Base-by-base conservation (phyloP, 306 rosid genomes). In the Oemleria cerasiformis region DNA sequence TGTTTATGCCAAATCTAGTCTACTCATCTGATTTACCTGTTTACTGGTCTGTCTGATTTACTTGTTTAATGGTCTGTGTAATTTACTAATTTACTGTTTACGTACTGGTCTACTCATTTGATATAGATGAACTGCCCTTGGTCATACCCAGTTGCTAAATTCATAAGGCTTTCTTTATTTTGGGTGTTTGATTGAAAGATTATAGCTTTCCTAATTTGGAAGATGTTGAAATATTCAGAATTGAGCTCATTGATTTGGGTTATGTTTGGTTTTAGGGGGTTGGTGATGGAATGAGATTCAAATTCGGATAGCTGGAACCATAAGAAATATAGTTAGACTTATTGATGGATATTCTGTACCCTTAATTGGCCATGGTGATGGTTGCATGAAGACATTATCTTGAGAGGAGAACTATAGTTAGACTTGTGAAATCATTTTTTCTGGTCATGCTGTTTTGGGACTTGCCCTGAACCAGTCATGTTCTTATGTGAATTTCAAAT, bases 141-240 rank as follows among this genome's bases (percentile, higher is more conserved):
- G 42, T 23, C 5, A 43, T 59, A 7, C 63, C 72, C 53, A 30
- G 50, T 39, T 48, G 78, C 59, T 65, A 43, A 44, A 47, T 75
- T 57, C 12, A 49, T 47, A 48, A 36, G 65, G 41, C 5, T 49
- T 16, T 65, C 8, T 45, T 65, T 20, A 5, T 36, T 43, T 61
- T 41, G 9, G 0, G 13, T 11, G 51, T 60, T 68, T 62, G 55
- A 62, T 51, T 51, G n/a, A 54, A 66, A 44, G 13, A 23, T 68
- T 44, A 14, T 30, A 19, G 48, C 49, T 67, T 63, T 66, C 11
- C 20, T 72, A 0, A 54, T 40, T 42, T 67, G 17, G 73, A 45
- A 43, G 73, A 9, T 44, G 10, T 21, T 39, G n/a, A n/a, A n/a
- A n/a, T n/a, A 45, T 67, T 13, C 8, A 57, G 23, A 65, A 38